phyloP scores from a whole-genome alignment of 1,284 basidiomycete species.

The Irpex sp. region DNA sequence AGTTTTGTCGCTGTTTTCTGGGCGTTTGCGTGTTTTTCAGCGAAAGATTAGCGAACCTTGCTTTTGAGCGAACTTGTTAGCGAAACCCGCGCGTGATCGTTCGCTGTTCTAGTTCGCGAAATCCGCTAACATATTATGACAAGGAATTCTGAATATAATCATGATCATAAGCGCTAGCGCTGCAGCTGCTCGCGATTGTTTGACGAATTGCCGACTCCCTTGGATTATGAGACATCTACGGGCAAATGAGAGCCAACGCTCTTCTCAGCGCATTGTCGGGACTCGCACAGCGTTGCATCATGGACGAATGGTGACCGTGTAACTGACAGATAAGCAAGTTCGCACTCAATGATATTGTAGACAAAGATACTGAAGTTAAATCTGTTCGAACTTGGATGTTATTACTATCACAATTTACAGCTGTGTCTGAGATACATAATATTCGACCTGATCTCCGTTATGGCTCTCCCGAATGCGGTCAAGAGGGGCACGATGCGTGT shows the following conservation, averaged over 20 bases:
- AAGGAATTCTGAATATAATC: too few relatives aligned
- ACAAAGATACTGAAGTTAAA: background rate
- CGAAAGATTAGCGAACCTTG: background rate
- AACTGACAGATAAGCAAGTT: background rate
- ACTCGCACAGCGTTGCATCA: background rate
- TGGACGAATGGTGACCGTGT: background rate
- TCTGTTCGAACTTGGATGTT: background rate
- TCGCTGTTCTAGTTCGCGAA: background rate
- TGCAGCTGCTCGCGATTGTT: too few relatives aligned
- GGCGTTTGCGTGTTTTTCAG: background rate
- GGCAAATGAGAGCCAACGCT: too few relatives aligned
- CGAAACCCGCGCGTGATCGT: background rate
- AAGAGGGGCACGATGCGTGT: background rate
- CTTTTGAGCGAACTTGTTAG: background rate
- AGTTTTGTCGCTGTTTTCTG: background rate
- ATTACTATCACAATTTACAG: background rate
- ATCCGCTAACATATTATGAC: background rate
- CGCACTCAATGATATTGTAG: background rate
- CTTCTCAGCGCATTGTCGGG: background rate
- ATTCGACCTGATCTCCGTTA: background rate
- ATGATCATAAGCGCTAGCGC: too few relatives aligned
- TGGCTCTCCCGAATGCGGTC: background rate
- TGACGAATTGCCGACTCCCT: too few relatives aligned
- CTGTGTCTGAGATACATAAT: background rate
- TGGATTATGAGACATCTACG: too few relatives aligned